Evolutionary conservation across 805 yeast species (phyloP).

Genomic region (Zygosaccharomyces siamensis): DNA sequence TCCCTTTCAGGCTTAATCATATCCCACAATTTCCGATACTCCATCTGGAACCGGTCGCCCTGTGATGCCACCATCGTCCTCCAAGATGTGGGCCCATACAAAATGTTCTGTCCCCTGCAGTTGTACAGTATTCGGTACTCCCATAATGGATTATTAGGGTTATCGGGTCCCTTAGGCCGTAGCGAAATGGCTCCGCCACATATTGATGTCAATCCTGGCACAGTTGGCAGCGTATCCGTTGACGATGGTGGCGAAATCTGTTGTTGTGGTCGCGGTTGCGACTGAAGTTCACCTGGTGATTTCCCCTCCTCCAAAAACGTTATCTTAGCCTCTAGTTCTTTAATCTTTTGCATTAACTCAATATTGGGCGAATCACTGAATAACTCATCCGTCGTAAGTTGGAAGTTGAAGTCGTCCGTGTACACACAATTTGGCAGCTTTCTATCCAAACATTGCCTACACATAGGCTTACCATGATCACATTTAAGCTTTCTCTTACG

Average conservation of each 20-base stretch:
- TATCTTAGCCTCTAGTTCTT: slow-evolving; percentile 18
- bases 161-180: background rate
- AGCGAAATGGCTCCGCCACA: background rate
- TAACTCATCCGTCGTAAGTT: slow-evolving; percentile 21
- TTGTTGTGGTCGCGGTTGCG: background rate
- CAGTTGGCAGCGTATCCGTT: background rate
- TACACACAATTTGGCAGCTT: slow-evolving; percentile 28
- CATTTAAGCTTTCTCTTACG: slow-evolving; percentile 62
- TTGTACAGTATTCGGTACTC: slow-evolving; percentile 10
- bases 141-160: slow-evolving; percentile 12
- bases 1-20: slow-evolving; percentile 21
- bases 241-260: background rate
- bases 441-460: slow-evolving; percentile 40
- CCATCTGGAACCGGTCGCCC: slow-evolving; percentile 17
- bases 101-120: slow-evolving; percentile 10
- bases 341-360: slow-evolving; percentile 20
- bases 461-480: slow-evolving; percentile 45
- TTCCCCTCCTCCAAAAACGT: background rate
- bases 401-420: slow-evolving; percentile 21
- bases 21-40: slow-evolving; percentile 23
- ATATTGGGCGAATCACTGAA: slow-evolving; percentile 25
- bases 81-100: slow-evolving; percentile 32
- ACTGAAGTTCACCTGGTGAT: background rate
- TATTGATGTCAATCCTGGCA: background rate
- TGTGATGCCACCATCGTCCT: slow-evolving; percentile 20